Conservation (phyloP, 139 green algal genomes). For the Chlorella sorokiniana region DNA sequence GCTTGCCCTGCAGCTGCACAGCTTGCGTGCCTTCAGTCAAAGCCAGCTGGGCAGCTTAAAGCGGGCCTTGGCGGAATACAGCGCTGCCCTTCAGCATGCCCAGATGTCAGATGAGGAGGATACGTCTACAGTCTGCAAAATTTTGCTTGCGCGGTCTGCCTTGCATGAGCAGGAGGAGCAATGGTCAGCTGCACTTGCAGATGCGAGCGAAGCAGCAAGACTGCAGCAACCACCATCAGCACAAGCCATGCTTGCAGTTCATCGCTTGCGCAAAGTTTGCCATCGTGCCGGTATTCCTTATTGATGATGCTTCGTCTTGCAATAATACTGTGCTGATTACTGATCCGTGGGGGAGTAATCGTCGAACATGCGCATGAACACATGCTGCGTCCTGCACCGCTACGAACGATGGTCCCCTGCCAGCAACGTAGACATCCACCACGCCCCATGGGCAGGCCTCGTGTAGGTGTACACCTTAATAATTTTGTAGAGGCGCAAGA, state of each 20-base stretch:
- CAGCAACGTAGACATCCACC: no score
- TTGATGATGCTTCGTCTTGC: no score
- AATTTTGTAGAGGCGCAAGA: no score
- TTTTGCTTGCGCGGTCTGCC: not conserved
- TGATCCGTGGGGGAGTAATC: no score
- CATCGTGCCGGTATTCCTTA: no score
- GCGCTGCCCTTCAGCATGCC: not conserved
- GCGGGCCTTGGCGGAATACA: slow-evolving; percentile 8
- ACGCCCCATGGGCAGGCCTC: no score
- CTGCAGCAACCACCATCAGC: not conserved
- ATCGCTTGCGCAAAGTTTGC: slow-evolving; percentile 5
- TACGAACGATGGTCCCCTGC: no score
- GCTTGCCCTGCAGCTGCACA: not conserved
- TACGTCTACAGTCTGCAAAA: not conserved
- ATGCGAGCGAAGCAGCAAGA: not conserved
- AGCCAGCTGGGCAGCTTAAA: slow-evolving; percentile 1
- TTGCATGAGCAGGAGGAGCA: slow-evolving; percentile 34
- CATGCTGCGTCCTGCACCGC: no score
- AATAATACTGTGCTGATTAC: no score
- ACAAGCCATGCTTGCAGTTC: not conserved
- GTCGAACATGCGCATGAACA: no score
- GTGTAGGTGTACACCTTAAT: no score
- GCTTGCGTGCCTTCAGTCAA: not conserved
- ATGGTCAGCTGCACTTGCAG: not conserved
- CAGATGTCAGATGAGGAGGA: not conserved